Evolutionary conservation across 495 filamentous ascomycete genomes (phyloP), one percentile per base, ranked within the genome.

Genomic region (Pseudotulostoma volvatum): DNA sequence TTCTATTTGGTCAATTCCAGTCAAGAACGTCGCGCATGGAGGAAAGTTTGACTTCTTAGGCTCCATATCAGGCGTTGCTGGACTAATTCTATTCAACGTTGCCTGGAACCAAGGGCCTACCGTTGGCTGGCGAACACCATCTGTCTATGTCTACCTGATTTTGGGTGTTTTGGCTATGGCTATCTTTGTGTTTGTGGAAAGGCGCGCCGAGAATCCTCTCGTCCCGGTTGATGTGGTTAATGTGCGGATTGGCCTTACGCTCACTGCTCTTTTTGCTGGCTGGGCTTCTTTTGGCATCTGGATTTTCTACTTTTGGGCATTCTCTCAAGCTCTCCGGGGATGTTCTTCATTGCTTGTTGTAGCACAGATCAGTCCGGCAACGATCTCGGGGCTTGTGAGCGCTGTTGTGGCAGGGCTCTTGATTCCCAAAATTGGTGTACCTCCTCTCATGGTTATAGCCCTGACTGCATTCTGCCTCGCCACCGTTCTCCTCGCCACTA

Each of bases 21-120:
- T 48, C 40, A 17, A 28, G 4, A 15, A 7, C 7, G 45, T 74
- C 16, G n/a, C n/a, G n/a, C n/a, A n/a, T n/a, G n/a, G n/a, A n/a
- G n/a, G n/a, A n/a, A n/a, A n/a, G n/a, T n/a, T n/a, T n/a, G 73
- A 77, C 43, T 43, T 56, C 7, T 11, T 55, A 0, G 74, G 73
- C 7, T 56, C 53, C 13, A n/a, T 60, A 5, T 52, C 54, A 13
- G 60, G 60, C 15, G 49, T 67, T 25, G 42, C 49, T 3, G 60
- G 44, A 13, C 46, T 66, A 16, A 44, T 66, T 18, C 49, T 65
- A 4, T 38, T 67, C 21, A 69, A 70, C 34, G 53, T 72, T 30
- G 63, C 66, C 0, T 68, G 60, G 60, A 72, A 71, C 43, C 68
- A 72, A 46, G 63, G 53, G 1, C 59, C 64, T 0, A 44, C 57